Conservation (phyloP, 176 grass and related monocot species). For the Leersia perrieri region DNA sequence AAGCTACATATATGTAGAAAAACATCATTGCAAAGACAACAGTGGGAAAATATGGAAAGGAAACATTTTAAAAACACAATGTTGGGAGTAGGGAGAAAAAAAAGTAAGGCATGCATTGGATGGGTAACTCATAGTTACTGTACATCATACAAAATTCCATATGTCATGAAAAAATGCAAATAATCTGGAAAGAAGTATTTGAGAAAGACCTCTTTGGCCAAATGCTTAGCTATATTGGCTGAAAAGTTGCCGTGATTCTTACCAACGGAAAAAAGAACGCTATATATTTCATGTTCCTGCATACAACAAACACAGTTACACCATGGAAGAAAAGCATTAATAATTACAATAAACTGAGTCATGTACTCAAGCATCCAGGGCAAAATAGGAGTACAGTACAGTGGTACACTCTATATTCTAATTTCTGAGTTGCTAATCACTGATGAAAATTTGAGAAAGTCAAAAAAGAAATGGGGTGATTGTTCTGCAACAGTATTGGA, state of each 20-base stretch:
- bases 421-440: neutral
- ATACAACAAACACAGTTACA: conserved; percentile 43
- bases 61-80: conserved; percentile 3
- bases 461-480: neutral
- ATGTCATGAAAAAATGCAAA: conserved; percentile 21
- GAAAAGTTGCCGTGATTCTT: conserved; percentile 73
- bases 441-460: neutral
- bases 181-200: neutral
- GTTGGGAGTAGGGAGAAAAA: neutral
- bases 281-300: conserved; percentile 82
- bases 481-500: neutral
- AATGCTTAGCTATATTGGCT: conserved; percentile 68
- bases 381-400: conserved; percentile 13
- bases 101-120: neutral
- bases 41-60: neutral
- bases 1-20: neutral
- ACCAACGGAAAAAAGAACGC: conserved; percentile 70
- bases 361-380: neutral
- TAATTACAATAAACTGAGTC: conserved; percentile 5
- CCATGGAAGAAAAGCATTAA: conserved; percentile 28
- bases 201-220: conserved; percentile 75
- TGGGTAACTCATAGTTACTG: neutral
- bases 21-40: neutral
- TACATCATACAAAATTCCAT: neutral
- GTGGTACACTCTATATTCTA: neutral